These are phyloP conservation scores for Yamadazyma laniorum DNA, from an alignment of 805 yeast genomes.

Conservation along the genomic window DNA sequence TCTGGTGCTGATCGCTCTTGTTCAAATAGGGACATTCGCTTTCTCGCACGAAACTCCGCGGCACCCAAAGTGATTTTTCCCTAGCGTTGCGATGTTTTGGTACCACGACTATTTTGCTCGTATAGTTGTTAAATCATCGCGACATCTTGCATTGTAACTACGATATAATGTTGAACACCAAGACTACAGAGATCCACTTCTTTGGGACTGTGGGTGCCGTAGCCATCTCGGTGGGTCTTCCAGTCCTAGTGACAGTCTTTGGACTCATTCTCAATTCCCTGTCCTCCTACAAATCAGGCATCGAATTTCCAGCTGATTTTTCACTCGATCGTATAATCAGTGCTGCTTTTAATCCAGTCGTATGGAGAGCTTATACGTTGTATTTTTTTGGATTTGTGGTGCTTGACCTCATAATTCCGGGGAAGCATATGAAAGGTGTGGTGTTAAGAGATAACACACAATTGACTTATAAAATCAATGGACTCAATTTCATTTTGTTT, in stretches of 20 bases:
- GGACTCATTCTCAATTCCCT: conserved; percentile 54
- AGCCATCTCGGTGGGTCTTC: conserved; percentile 63
- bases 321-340: conserved; percentile 4
- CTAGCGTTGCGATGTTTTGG: no score
- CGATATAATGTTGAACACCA: conserved; percentile 55
- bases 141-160: background rate
- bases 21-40: no score
- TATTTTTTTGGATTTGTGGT: conserved; percentile 73
- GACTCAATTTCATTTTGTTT: conserved; percentile 52
- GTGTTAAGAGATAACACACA: conserved; percentile 71
- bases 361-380: conserved; percentile 62
- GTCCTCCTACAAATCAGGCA: conserved; percentile 18
- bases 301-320: conserved; percentile 38
- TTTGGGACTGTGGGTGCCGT: conserved; percentile 75
- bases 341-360: conserved; percentile 16
- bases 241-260: conserved; percentile 57
- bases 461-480: conserved; percentile 79
- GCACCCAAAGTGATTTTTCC: no score
- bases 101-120: no score
- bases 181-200: conserved; percentile 70
- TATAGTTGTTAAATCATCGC: no score
- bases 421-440: conserved; percentile 61
- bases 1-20: no score
- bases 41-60: no score
- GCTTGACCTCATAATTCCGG: conserved; percentile 62